Percentiles rank a stretch among this genome's conserved stretches.
Evolutionary conservation across 257 asterid species (phyloP).

Genomic region (Fraxinus cuspidata): DNA sequence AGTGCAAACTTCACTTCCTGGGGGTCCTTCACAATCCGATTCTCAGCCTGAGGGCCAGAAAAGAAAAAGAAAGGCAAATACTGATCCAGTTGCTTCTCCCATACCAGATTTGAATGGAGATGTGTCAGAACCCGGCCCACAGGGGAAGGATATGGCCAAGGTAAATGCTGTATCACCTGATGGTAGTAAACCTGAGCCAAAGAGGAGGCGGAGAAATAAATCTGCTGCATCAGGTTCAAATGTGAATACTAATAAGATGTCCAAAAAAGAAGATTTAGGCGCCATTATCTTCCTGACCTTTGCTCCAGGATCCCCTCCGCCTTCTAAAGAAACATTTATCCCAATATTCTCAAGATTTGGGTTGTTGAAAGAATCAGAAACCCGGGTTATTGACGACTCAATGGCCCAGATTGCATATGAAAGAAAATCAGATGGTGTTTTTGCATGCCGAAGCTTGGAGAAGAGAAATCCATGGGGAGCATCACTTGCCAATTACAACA

Average conservation of each 20-base stretch:
- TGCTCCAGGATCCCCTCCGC: constrained; percentile 40
- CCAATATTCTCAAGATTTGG: constrained; percentile 56
- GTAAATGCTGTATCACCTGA: constrained; percentile 27
- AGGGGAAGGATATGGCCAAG: constrained; percentile 32
- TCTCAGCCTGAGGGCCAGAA: constrained; percentile 35
- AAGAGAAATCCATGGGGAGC: constrained; percentile 56
- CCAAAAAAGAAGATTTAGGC: constrained; percentile 32
- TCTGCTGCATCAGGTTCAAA: constrained; percentile 21
- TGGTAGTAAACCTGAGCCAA: constrained; percentile 30
- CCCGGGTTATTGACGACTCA: constrained; percentile 31
- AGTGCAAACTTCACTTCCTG: constrained; percentile 23
- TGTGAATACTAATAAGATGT: constrained; percentile 7
- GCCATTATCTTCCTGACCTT: constrained; percentile 51
- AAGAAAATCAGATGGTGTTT: constrained; percentile 55
- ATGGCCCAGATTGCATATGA: constrained; percentile 45
- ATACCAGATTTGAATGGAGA: constrained; percentile 77
- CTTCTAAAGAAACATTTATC: constrained; percentile 46
- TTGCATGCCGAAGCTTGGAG: constrained; percentile 61
- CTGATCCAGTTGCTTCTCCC: constrained; percentile 33
- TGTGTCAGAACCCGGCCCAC: constrained; percentile 27
- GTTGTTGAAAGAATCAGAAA: constrained; percentile 54
- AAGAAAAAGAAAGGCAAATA: constrained; percentile 46
- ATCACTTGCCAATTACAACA: constrained; percentile 45
- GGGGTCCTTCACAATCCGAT: constrained; percentile 25
- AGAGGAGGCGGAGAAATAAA: constrained; percentile 32